These are phyloP conservation scores for Sphagnum magellanicum DNA, from an alignment of 228 moss, liverwort and hornwort species.

Conservation along the genomic window DNA sequence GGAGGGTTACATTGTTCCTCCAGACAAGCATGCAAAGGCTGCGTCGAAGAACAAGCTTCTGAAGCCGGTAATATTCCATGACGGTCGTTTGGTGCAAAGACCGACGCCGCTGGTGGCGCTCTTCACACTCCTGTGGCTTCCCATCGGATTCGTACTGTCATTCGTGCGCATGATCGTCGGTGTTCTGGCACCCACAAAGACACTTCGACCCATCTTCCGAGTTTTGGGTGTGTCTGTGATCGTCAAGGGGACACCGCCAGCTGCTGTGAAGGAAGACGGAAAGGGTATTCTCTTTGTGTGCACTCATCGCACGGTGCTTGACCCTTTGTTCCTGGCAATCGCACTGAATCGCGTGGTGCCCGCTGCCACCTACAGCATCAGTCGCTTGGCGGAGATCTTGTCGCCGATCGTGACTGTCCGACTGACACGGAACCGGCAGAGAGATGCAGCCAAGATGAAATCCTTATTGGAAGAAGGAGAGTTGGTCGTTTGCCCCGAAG, in stretches of 20 bases:
- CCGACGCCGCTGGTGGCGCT: slow-evolving; percentile 43
- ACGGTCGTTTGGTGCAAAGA: slow-evolving; percentile 59
- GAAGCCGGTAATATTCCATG: slow-evolving; percentile 49
- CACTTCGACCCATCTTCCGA: slow-evolving; percentile 21
- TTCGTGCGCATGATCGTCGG: slow-evolving; percentile 38
- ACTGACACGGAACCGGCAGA: slow-evolving; percentile 33
- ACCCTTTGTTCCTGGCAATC: slow-evolving; percentile 54
- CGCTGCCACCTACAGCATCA: slow-evolving; percentile 58
- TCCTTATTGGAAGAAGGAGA: slow-evolving; percentile 46
- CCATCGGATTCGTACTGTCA: slow-evolving; percentile 45
- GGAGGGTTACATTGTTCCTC: slow-evolving; percentile 52
- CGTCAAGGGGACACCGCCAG: slow-evolving; percentile 42
- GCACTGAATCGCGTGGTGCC: slow-evolving; percentile 27
- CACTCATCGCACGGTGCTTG: slow-evolving; percentile 47
- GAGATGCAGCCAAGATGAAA: slow-evolving; percentile 48
- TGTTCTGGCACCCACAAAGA: slow-evolving; percentile 38
- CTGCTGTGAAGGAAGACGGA: slow-evolving; percentile 1
- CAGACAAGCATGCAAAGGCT: slow-evolving; percentile 11
- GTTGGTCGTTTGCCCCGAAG: slow-evolving; percentile 60
- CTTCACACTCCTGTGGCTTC: slow-evolving; percentile 49
- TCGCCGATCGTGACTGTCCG: slow-evolving; percentile 60
- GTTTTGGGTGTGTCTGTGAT: slow-evolving; percentile 43
- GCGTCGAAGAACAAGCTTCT: slow-evolving; percentile 37
- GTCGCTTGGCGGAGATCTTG: slow-evolving; percentile 43
- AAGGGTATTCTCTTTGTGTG: slow-evolving; percentile 46